Percentiles rank a stretch among this genome's conserved stretches.
Conservation (phyloP, 768 basidiomycete genomes). For the Phylloporus arenicola region DNA sequence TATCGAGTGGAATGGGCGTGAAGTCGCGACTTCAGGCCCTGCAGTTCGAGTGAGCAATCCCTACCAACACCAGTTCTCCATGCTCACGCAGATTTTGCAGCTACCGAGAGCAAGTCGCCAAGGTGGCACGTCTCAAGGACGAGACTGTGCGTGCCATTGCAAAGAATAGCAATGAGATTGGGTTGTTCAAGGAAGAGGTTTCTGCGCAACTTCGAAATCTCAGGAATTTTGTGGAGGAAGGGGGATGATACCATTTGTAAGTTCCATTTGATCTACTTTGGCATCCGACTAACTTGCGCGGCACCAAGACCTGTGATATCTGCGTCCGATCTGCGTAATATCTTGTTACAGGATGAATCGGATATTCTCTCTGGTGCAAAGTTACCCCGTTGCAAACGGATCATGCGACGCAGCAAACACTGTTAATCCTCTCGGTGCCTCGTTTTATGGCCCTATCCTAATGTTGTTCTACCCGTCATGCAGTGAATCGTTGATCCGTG, state of each 20-base stretch:
- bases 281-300: neutral
- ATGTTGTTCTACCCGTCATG: neutral
- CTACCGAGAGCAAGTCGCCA: slow-evolving; percentile 75
- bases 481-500: neutral
- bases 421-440: neutral
- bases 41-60: slow-evolving; percentile 60
- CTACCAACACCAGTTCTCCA: neutral
- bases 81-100: slow-evolving; percentile 33
- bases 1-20: slow-evolving; percentile 77
- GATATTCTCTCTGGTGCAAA: no score
- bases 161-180: slow-evolving; percentile 81
- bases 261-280: neutral
- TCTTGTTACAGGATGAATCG: neutral
- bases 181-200: slow-evolving; percentile 74
- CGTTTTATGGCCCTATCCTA: neutral
- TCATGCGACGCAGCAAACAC: neutral
- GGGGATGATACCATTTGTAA: slow-evolving; percentile 21
- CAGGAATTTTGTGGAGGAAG: slow-evolving; percentile 60
- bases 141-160: slow-evolving; percentile 77
- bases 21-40: slow-evolving; percentile 71
- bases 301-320: neutral
- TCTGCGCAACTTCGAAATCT: slow-evolving; percentile 65
- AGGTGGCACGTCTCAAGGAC: slow-evolving; percentile 66
- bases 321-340: neutral
- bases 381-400: neutral